Percentiles rank a stretch among this genome's conserved stretches.
These are phyloP conservation scores for Cercospora sojina DNA, from an alignment of 2,329 filamentous ascomycete species.

Conservation along the genomic window DNA sequence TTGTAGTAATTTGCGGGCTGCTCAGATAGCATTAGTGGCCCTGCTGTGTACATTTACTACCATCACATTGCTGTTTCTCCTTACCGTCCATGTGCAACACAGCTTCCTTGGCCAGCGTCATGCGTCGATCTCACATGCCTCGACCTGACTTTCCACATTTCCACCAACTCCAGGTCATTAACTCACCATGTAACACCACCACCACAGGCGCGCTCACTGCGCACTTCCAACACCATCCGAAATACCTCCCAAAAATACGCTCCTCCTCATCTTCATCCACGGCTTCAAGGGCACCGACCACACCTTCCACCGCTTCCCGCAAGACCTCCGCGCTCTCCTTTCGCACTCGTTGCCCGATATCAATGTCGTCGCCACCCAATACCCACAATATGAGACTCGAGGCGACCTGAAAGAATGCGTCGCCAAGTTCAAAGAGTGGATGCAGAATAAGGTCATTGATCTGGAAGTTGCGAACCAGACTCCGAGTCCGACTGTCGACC, in stretches of 20 bases:
- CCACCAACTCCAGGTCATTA: background rate
- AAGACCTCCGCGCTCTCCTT: conserved; percentile 65
- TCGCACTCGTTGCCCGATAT: conserved; percentile 66
- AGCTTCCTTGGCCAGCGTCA: conserved; percentile 1
- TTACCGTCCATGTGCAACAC: background rate
- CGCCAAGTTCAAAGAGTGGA: conserved; percentile 72
- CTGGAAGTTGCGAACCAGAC: conserved; percentile 81
- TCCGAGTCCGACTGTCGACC: conserved; percentile 79
- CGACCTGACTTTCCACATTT: background rate
- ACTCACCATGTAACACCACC: background rate
- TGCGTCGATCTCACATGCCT: conserved; percentile 1
- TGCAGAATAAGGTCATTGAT: conserved; percentile 90
- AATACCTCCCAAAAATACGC: conserved; percentile 61
- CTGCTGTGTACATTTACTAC: conserved; percentile 17
- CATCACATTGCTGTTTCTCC: background rate
- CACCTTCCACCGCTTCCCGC: conserved; percentile 76
- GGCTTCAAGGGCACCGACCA: conserved; percentile 83
- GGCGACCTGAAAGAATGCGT: conserved; percentile 73
- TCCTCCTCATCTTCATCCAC: conserved; percentile 81
- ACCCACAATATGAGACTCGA: conserved; percentile 78
- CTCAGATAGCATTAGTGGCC: conserved; percentile 11
- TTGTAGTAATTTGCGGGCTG: conserved; percentile 8
- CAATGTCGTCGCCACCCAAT: conserved; percentile 66
- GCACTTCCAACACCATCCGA: background rate
- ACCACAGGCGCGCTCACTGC: background rate